Conservation (phyloP, 768 basidiomycete genomes). For the Exidia glandulosa region DNA sequence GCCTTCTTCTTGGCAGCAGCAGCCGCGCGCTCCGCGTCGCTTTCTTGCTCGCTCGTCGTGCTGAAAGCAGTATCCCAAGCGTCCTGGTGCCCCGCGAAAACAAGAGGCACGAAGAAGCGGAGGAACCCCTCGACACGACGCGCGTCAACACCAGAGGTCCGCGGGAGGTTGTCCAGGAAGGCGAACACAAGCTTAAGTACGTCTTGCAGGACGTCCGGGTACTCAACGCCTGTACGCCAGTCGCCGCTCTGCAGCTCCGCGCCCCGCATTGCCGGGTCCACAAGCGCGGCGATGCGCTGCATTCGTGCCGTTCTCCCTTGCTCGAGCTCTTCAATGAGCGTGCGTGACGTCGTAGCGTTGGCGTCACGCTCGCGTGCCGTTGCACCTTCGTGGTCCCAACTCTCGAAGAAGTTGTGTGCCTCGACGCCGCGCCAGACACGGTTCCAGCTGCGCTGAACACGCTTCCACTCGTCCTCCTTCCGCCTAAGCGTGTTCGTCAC, state of each 20-base stretch:
- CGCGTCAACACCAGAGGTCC: conserved; percentile 67
- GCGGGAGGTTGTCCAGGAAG: conserved; percentile 56
- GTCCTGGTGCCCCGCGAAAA: conserved; percentile 38
- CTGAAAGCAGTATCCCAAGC: conserved; percentile 40
- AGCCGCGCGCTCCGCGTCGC: neutral
- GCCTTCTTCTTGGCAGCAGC: neutral
- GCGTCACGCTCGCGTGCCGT: conserved; percentile 95
- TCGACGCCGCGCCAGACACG: conserved; percentile 95
- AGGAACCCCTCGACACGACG: conserved; percentile 78
- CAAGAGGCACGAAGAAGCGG: conserved; percentile 67
- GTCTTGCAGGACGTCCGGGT: conserved; percentile 76
- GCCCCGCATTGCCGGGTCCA: neutral
- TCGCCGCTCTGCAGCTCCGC: conserved; percentile 27
- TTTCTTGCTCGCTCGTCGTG: conserved; percentile 10
- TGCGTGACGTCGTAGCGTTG: conserved; percentile 65
- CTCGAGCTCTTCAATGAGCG: conserved; percentile 12
- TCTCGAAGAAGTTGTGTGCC: conserved; percentile 96
- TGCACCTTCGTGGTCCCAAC: conserved; percentile 91
- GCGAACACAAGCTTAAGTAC: conserved; percentile 81
- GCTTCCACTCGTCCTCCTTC: conserved; percentile 96
- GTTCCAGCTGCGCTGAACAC: conserved; percentile 90
- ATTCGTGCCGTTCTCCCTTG: conserved; percentile 35
- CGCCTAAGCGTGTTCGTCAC: conserved; percentile 80
- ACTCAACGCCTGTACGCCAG: conserved; percentile 66
- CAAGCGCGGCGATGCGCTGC: conserved; percentile 18